Evolutionary conservation across 768 basidiomycete genomes (phyloP).

Genomic region (Pholiota molesta): DNA sequence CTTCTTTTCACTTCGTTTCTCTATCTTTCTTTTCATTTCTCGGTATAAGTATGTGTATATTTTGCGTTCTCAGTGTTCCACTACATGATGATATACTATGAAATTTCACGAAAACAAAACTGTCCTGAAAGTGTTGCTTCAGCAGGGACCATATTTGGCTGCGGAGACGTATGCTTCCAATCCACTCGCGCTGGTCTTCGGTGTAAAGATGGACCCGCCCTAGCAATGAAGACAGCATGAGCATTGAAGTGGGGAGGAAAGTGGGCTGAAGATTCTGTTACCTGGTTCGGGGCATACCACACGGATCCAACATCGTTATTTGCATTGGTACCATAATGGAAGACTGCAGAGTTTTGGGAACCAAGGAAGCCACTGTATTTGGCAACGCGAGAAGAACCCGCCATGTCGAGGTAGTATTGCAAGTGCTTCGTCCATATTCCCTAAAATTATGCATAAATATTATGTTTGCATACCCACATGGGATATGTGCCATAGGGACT

Average conservation of each 20-base stretch:
- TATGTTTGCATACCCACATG: neutral
- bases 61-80: neutral
- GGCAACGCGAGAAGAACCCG: slow-evolving; percentile 41
- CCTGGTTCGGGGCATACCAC: slow-evolving; percentile 48
- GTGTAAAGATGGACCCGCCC: slow-evolving; percentile 48
- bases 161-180: slow-evolving; percentile 44
- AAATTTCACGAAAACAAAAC: neutral
- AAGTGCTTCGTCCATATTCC: slow-evolving; percentile 58
- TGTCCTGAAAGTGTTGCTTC: neutral
- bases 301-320: slow-evolving; percentile 46
- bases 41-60: slow-evolving; percentile 1
- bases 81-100: slow-evolving; percentile 7
- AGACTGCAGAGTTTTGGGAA: slow-evolving; percentile 45
- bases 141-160: slow-evolving; percentile 46
- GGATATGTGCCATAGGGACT: neutral
- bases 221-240: slow-evolving; percentile 9
- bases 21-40: neutral
- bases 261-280: slow-evolving; percentile 6
- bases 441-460: slow-evolving; percentile 23
- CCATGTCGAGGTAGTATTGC: slow-evolving; percentile 51
- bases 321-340: slow-evolving; percentile 44
- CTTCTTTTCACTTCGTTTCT: neutral
- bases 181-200: slow-evolving; percentile 46
- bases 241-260: neutral
- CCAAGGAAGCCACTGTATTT: slow-evolving; percentile 46